These are phyloP conservation scores for Paracoccidioides lutzii DNA, from an alignment of 2,329 filamentous ascomycete genomes.

Conservation along the genomic window DNA sequence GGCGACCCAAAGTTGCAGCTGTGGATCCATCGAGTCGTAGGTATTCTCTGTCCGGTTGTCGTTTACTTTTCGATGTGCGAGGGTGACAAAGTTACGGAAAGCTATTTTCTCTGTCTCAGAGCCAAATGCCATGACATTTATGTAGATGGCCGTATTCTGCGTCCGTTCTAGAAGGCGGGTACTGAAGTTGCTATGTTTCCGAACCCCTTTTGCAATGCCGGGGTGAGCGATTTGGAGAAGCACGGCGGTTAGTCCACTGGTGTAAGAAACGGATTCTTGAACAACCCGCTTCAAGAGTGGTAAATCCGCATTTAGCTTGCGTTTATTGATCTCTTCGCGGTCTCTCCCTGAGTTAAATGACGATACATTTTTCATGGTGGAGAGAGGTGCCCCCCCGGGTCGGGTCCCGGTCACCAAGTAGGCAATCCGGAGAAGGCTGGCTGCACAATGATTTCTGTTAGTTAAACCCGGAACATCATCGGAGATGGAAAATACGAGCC, in stretches of 20 bases:
- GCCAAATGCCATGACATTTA: slow-evolving; percentile 11
- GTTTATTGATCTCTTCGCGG: not conserved
- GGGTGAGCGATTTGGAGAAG: slow-evolving; percentile 19
- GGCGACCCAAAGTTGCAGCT: slow-evolving; percentile 11
- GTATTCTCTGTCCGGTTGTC: not conserved
- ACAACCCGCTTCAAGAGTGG: not conserved
- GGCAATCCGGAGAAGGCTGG: not conserved
- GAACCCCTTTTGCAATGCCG: slow-evolving; percentile 15
- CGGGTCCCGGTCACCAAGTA: not conserved
- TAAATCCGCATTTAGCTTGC: not conserved
- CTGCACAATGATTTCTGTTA: not conserved
- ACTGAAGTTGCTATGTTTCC: slow-evolving; percentile 17
- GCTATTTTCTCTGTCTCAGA: slow-evolving; percentile 4
- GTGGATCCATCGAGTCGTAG: slow-evolving; percentile 9
- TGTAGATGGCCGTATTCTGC: slow-evolving; percentile 16
- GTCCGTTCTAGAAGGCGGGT: slow-evolving; percentile 15
- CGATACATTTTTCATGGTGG: not conserved
- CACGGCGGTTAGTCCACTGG: slow-evolving; percentile 11
- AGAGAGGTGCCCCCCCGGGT: not conserved
- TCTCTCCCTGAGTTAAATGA: not conserved
- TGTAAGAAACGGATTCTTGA: not conserved
- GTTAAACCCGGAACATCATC: not conserved
- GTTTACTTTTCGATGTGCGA: slow-evolving; percentile 8
- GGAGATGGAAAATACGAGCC: not conserved
- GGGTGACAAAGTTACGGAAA: slow-evolving; percentile 8